A percentile compares a stretch with the other conserved stretches of the same genome.
These are phyloP conservation scores for Kodamaea arcana DNA, from an alignment of 1,139 yeast species.

Conservation along the genomic window DNA sequence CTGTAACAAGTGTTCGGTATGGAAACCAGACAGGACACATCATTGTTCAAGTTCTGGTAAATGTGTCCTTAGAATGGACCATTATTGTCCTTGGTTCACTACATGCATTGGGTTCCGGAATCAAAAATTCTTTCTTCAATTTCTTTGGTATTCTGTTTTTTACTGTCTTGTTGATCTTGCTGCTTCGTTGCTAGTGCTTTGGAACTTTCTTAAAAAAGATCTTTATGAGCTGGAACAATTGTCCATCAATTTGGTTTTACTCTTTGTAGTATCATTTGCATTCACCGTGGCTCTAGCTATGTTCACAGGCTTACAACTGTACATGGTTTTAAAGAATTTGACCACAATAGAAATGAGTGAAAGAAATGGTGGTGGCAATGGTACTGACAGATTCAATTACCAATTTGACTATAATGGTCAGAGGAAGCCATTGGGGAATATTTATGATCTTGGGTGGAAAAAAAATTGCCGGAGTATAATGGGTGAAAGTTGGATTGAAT, in stretches of 20 bases:
- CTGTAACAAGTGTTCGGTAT: conserved; percentile 70
- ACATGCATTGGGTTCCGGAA: conserved; percentile 80
- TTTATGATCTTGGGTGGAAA: conserved; percentile 66
- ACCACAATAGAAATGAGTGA: conserved; percentile 86
- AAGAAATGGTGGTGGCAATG: conserved; percentile 15
- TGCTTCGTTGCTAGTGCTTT: conserved; percentile 12
- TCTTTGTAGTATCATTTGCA: conserved; percentile 58
- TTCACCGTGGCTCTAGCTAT: conserved; percentile 57
- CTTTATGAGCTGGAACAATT: conserved; percentile 34
- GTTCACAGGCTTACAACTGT: conserved; percentile 60
- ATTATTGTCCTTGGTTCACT: conserved; percentile 97
- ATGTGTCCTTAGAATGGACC: conserved; percentile 81
- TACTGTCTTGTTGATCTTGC: conserved; percentile 24
- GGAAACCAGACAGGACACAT: conserved; percentile 95
- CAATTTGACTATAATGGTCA: conserved; percentile 31
- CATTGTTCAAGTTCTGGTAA: conserved; percentile 73
- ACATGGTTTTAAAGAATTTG: conserved; percentile 54
- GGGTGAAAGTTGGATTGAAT: conserved; percentile 62
- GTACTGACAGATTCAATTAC: conserved; percentile 35
- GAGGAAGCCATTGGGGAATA: conserved; percentile 47
- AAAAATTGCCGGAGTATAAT: conserved; percentile 65
- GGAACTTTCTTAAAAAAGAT: conserved; percentile 47
- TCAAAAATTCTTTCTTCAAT: conserved; percentile 77
- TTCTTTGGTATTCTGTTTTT: conserved; percentile 53
- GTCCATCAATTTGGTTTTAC: conserved; percentile 56